Conservation (phyloP, 306 rosid species). For the Biancaea sappan region DNA sequence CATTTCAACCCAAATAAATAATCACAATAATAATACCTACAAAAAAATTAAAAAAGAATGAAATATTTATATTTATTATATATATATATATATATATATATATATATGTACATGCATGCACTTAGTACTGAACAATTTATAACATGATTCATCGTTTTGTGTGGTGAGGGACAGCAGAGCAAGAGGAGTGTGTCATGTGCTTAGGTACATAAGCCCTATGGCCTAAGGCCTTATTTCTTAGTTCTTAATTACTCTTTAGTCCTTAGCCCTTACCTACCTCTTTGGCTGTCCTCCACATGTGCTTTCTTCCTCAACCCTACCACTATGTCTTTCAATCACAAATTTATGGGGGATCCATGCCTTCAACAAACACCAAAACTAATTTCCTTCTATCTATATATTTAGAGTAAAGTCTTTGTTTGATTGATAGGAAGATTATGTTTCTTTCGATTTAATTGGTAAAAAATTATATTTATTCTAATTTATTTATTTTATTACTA, state of each 20-base stretch:
- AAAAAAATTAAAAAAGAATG: not conserved
- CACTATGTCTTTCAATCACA: constrained; percentile 25
- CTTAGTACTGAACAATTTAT: no score
- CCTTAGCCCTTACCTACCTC: constrained; percentile 58
- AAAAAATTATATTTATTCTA: no score
- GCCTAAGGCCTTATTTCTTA: no score
- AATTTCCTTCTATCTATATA: not conserved
- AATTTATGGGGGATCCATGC: constrained; percentile 34
- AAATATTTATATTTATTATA: no score
- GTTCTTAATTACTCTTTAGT: no score
- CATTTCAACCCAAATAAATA: not conserved
- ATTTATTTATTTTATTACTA: no score
- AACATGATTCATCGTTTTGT: no score
- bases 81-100: not conserved
- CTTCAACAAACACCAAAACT: constrained; percentile 9
- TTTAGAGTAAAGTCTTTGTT: no score
- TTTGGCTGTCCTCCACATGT: constrained; percentile 64
- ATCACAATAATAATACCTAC: not conserved
- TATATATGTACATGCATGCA: constrained; percentile 3
- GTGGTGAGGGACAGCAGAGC: constrained; percentile 61
- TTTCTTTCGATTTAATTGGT: no score
- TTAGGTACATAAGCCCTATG: constrained; percentile 42
- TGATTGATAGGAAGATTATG: no score
- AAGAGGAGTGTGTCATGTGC: constrained; percentile 74
- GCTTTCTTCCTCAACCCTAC: constrained; percentile 37